Percentiles rank a stretch among this genome's conserved stretches.
These are phyloP conservation scores for Hibiscus trionum DNA, from an alignment of 345 rosid genomes.

Conservation along the genomic window DNA sequence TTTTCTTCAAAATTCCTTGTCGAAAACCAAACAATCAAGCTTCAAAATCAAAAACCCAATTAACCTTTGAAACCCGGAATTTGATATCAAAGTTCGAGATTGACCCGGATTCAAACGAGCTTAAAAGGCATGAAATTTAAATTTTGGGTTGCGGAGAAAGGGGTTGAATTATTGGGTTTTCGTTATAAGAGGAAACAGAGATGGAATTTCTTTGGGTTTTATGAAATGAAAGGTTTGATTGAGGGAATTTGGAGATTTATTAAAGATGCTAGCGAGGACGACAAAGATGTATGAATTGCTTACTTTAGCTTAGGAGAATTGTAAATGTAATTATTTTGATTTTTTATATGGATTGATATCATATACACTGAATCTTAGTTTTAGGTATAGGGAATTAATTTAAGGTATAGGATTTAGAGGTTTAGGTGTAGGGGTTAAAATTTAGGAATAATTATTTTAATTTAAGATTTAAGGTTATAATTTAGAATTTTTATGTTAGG, in stretches of 20 bases:
- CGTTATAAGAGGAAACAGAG: not conserved
- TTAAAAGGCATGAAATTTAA: not conserved
- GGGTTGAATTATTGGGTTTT: not conserved
- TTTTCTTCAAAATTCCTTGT: not conserved
- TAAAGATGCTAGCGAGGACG: not conserved
- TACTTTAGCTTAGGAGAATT: not conserved
- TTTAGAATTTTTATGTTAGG: no score
- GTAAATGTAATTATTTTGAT: no score
- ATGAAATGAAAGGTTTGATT: not conserved
- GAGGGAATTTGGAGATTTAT: not conserved
- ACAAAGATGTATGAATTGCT: not conserved
- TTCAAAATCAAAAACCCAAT: not conserved
- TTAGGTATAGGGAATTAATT: no score
- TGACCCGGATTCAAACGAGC: not conserved
- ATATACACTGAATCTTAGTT: no score
- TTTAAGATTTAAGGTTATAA: no score
- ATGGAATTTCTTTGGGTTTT: not conserved
- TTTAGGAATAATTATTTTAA: no score
- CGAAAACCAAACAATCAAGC: not conserved
- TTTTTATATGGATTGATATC: no score
- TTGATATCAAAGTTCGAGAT: not conserved
- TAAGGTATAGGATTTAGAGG: no score
- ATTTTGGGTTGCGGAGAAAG: not conserved
- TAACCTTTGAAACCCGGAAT: not conserved
- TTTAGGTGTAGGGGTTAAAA: no score